A percentile compares a stretch with the other conserved stretches of the same genome.
Conservation (phyloP, 208 protist genomes). For the Acanthamoeba lenticulata region DNA sequence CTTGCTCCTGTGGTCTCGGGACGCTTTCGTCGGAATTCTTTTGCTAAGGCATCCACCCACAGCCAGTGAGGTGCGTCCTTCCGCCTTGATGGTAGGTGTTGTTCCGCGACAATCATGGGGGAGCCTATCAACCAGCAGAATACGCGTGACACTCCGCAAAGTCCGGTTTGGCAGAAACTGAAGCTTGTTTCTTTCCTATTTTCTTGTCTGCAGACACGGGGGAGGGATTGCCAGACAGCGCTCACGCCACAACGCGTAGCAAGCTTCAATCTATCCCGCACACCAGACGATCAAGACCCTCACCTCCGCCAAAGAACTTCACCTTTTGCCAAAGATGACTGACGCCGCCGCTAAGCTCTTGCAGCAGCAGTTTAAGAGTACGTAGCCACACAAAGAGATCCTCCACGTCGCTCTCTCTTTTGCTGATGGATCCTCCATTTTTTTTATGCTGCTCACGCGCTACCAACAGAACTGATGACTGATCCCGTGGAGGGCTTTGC, state of each 20-base stretch:
- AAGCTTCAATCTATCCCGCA: no score
- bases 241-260: background rate
- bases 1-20: no score
- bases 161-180: no score
- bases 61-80: no score
- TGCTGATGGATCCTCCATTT: background rate
- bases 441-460: background rate
- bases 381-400: background rate
- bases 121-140: no score
- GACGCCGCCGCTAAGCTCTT: constrained; percentile 3
- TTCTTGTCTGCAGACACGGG: background rate
- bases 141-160: no score
- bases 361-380: constrained; percentile 51
- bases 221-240: background rate
- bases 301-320: background rate
- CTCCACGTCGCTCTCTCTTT: background rate
- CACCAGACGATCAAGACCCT: background rate
- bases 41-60: no score
- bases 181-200: background rate
- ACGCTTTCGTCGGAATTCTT: no score
- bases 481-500: constrained; percentile 93
- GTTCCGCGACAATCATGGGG: no score
- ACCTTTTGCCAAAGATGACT: background rate
- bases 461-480: constrained; percentile 83
- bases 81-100: no score